Evolutionary conservation across 768 basidiomycete genomes (phyloP), one percentile per base, ranked within the genome.

Genomic region (Mycena leptocephala): DNA sequence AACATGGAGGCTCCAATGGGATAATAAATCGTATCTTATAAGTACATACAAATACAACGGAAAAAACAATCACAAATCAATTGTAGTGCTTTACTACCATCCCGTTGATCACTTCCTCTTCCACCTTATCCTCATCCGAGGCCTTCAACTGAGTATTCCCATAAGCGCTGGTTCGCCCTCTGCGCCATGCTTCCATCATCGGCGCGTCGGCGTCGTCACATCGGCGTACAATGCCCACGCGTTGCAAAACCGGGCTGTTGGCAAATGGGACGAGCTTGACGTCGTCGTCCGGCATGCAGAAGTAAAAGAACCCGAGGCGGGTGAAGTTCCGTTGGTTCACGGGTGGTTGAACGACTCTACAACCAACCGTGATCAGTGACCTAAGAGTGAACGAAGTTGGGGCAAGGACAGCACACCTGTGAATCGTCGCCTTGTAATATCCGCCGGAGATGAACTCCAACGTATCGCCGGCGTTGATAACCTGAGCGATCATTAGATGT

Each of bases 401-500:
- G 2, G n/a, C n/a, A n/a, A n/a, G n/a, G n/a, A n/a, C n/a, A n/a
- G n/a, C n/a, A n/a, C 11, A 62, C 82, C 86, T 79, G 78, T 93
- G 92, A 63, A 92, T 89, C 1, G 92, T 93, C 16, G 88, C 89
- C 37, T 86, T 88, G 82, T 93, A 93, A 76, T 85, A 92, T 1
- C 92, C 92, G 0, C 92, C 92, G 2, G 90, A 91, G 26, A 93
- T 85, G 79, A 93, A 91, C 65, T 93, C 89, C 76, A 94, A 80
- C 0, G 88, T 87, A 72, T 93, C 92, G 7, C 92, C 92, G 0
- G 90, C 87, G 65, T 93, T 93, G 61, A 94, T 86, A 11, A 92
- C 87, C 92, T 92, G 46, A 22, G 30, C 20, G 10, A 66, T n/a
- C n/a, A n/a, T n/a, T n/a, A n/a, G n/a, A n/a, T n/a, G n/a, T n/a